Evolutionary conservation across 2,329 filamentous ascomycete genomes (phyloP).

Genomic region (Aspergillus clavatus): DNA sequence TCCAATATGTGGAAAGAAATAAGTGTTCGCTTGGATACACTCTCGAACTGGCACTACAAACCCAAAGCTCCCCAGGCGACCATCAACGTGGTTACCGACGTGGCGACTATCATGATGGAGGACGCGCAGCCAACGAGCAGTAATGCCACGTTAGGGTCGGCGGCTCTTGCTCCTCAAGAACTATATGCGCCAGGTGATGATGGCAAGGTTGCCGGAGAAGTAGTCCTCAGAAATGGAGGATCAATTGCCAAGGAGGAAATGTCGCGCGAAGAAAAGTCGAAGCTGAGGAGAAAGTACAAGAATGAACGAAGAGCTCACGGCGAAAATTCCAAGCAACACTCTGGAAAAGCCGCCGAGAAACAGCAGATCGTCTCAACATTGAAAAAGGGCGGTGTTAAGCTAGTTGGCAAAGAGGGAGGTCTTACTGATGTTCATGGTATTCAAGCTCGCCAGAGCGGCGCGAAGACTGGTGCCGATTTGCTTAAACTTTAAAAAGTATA

Average conservation of each 20-base stretch:
- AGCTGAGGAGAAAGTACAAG: constrained; percentile 74
- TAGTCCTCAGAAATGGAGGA: constrained; percentile 71
- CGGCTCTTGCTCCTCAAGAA: constrained; percentile 87
- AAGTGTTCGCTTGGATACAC: constrained; percentile 73
- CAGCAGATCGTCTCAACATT: constrained; percentile 60
- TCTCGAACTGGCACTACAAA: constrained; percentile 93
- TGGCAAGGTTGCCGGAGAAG: constrained; percentile 59
- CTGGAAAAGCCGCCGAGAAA: constrained; percentile 42
- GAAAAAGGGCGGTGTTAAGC: constrained; percentile 81
- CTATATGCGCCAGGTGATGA: constrained; percentile 77
- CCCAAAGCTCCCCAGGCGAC: constrained; percentile 77
- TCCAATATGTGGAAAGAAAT: constrained; percentile 77
- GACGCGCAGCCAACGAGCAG: constrained; percentile 83
- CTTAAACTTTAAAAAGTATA: constrained; percentile 32
- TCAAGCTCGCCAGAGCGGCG: constrained; percentile 51
- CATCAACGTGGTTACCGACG: constrained; percentile 82
- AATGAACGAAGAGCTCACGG: constrained; percentile 66
- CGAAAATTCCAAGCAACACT: constrained; percentile 42
- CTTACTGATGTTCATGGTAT: constrained; percentile 79
- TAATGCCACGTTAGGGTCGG: constrained; percentile 54
- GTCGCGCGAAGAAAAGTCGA: constrained; percentile 76
- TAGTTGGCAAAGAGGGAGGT: constrained; percentile 87
- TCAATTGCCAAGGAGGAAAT: constrained; percentile 80
- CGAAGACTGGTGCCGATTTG: constrained; percentile 25
- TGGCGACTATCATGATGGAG: constrained; percentile 90